A percentile compares a stretch with the other conserved stretches of the same genome.
phyloP scores from a whole-genome alignment of 129 eudicot genomes.

The Chrysanthemum lavandulifolium region DNA sequence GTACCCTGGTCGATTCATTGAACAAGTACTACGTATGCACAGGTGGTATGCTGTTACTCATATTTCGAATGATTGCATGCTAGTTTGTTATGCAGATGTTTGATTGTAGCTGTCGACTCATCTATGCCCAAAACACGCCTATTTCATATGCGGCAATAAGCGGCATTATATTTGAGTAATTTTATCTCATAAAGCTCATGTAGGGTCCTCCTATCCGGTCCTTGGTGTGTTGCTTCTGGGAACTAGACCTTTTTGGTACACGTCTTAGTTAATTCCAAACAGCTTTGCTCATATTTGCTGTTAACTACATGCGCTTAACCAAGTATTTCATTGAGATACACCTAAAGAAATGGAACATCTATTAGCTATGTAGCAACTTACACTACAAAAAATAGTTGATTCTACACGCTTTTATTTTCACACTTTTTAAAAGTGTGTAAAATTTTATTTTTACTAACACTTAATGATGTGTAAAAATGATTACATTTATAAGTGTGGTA shows the following conservation, averaged over 20 bases:
- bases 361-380: background rate
- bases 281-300: no score
- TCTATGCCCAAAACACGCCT: background rate
- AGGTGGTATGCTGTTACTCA: conserved; percentile 1
- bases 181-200: no score
- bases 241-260: no score
- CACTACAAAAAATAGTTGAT: no score
- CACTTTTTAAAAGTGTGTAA: no score
- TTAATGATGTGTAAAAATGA: no score
- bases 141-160: background rate
- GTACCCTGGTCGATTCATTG: conserved; percentile 6
- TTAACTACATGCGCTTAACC: background rate
- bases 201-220: no score
- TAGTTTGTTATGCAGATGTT: background rate
- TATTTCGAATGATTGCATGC: background rate
- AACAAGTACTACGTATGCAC: conserved; percentile 9
- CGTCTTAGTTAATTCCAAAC: no score
- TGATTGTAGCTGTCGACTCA: conserved; percentile 4
- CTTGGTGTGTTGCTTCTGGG: no score
- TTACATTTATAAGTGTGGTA: no score
- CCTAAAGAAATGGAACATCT: background rate
- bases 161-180: background rate
- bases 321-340: background rate
- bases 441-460: no score
- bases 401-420: no score